A percentile compares a stretch with the other conserved stretches of the same genome.
phyloP scores from a whole-genome alignment of 192 early-diverging fungal genomes.

The Polychytrium aggregatum region DNA sequence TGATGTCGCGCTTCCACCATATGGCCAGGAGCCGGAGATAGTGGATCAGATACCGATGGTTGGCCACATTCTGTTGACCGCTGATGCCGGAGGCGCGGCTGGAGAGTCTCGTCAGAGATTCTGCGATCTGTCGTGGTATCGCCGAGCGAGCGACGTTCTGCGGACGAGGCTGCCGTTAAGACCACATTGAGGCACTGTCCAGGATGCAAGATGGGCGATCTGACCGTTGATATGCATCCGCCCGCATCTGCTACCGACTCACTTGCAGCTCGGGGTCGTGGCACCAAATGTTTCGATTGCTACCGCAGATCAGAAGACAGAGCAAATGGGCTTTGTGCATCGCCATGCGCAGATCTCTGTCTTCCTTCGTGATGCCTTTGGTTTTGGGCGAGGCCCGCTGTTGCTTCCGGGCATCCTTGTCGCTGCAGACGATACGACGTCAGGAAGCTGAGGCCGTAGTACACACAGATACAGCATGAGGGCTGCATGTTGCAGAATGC shows the following conservation, averaged over 20 bases:
- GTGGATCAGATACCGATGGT: constrained; percentile 5
- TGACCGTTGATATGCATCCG: neutral
- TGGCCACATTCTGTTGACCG: too few relatives aligned
- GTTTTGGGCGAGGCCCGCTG: too few relatives aligned
- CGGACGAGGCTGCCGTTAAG: neutral
- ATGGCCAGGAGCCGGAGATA: constrained; percentile 3
- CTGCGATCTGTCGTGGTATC: neutral
- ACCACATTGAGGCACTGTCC: neutral
- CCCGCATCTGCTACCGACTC: neutral
- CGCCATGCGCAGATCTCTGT: constrained; percentile 36
- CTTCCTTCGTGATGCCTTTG: constrained; percentile 32
- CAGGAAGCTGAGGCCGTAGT: too few relatives aligned
- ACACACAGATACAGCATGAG: too few relatives aligned
- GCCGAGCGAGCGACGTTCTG: constrained; percentile 3
- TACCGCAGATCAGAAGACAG: constrained; percentile 37
- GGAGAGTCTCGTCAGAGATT: neutral
- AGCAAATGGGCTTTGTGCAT: constrained; percentile 54
- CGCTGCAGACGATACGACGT: too few relatives aligned
- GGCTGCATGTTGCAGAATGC: too few relatives aligned
- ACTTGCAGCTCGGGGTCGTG: constrained; percentile 25
- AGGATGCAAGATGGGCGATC: neutral
- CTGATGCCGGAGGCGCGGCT: too few relatives aligned
- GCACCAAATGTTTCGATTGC: constrained; percentile 49
- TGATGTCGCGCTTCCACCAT: constrained; percentile 8
- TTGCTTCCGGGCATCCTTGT: too few relatives aligned